A percentile compares a stretch with the other conserved stretches of the same genome.
phyloP scores from a whole-genome alignment of 2,329 filamentous ascomycete genomes.

The Pseudogymnoascus sp. region DNA sequence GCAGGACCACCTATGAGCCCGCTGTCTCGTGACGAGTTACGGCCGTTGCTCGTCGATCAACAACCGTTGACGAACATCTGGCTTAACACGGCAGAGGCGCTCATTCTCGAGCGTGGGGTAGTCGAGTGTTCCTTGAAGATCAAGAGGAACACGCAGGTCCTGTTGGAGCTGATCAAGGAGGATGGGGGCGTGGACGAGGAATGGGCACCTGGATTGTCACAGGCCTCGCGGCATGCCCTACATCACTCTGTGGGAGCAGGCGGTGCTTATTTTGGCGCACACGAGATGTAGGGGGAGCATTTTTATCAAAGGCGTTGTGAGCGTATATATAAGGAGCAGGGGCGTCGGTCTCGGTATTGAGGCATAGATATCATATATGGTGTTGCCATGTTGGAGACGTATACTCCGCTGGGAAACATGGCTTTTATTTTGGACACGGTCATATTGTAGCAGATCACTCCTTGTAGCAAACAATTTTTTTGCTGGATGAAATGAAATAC shows the following conservation, averaged over 20 bases:
- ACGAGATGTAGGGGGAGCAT: conserved; percentile 16
- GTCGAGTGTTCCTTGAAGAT: conserved; percentile 53
- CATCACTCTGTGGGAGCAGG: not conserved
- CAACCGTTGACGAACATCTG: conserved; percentile 54
- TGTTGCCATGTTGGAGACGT: conserved; percentile 8
- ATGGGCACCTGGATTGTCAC: conserved; percentile 34
- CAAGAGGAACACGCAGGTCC: conserved; percentile 53
- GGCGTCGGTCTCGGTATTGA: conserved; percentile 7
- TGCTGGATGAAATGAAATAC: conserved; percentile 5
- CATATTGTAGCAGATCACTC: not conserved
- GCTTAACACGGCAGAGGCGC: conserved; percentile 53
- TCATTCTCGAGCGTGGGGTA: conserved; percentile 52
- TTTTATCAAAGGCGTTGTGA: conserved; percentile 21
- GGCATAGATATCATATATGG: conserved; percentile 12
- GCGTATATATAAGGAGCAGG: conserved; percentile 8
- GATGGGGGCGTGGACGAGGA: conserved; percentile 54
- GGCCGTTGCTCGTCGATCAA: conserved; percentile 45
- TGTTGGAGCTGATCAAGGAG: conserved; percentile 57
- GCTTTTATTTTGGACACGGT: not conserved
- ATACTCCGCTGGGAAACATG: conserved; percentile 3
- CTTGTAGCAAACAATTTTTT: not conserved
- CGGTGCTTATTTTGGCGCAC: conserved; percentile 1
- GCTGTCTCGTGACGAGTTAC: conserved; percentile 43
- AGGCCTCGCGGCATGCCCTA: conserved; percentile 12
- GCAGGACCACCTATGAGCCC: conserved; percentile 56